Evolutionary conservation across 305 asterid species (phyloP).

Genomic region (Caryopteris hybrid): DNA sequence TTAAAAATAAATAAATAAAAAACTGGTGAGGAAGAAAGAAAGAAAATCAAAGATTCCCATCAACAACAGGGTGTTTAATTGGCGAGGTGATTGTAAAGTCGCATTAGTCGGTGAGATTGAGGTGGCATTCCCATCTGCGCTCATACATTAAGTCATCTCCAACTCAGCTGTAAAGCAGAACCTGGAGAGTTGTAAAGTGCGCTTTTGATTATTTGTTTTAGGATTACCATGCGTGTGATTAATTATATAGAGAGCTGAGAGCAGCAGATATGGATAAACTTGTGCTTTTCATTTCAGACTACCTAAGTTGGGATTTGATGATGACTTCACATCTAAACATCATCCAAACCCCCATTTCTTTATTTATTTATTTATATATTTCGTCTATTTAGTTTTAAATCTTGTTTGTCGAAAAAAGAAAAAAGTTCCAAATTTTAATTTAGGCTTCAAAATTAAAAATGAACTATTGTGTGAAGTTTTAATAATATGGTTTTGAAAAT

Average conservation of each 20-base stretch:
- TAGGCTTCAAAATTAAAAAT: too few species aligned
- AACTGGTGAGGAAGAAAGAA: too few species aligned
- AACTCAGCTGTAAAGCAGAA: constrained; percentile 12
- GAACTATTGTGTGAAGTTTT: too few species aligned
- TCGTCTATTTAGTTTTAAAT: too few species aligned
- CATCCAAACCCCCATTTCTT: too few species aligned
- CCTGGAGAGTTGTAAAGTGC: constrained; percentile 28
- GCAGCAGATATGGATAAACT: constrained; percentile 16
- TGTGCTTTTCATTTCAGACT: background rate
- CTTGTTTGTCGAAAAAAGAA: too few species aligned
- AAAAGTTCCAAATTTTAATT: too few species aligned
- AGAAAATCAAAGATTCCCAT: constrained; percentile 33
- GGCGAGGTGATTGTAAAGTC: constrained; percentile 25
- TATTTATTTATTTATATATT: too few species aligned
- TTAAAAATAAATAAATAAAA: too few species aligned
- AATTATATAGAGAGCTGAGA: too few species aligned
- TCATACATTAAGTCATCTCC: constrained; percentile 34
- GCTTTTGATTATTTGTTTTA: constrained; percentile 16
- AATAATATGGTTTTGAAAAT: too few species aligned
- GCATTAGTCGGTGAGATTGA: constrained; percentile 35
- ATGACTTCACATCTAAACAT: constrained; percentile 16
- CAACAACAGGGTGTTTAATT: constrained; percentile 14
- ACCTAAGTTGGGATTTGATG: constrained; percentile 1
- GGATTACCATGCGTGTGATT: background rate
- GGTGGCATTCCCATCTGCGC: constrained; percentile 32